Base-by-base conservation (phyloP, 208 protist genomes). In the Naegleria gruberi region DNA sequence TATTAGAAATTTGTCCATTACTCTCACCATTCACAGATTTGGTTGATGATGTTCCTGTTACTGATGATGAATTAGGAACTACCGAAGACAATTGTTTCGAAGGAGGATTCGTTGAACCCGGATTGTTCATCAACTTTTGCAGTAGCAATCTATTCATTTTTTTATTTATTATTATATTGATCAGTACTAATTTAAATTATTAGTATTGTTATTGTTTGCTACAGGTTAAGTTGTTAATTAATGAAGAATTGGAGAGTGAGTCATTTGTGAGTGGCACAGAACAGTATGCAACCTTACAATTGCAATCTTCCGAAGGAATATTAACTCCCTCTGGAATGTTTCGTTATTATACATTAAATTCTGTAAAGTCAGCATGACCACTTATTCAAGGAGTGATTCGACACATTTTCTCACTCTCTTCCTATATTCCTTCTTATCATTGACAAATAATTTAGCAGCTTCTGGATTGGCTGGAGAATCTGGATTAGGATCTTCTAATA, bases 401-500 rank as follows among this genome's bases (percentile, higher is more conserved):
- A 77, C 65, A 77, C 65, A 77, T 77, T 77, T 77, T 77, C 65
- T 77, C 17, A 77, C 65, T 77, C 65, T 77, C 34, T 77, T 77
- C 65, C 34, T 77, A 37, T 77, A 77, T 77, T 77, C 65, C 12
- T 30, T 77, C 34, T 19, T 19, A 77, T 77, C 65, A 77, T 77
- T 77, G 17, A 77, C 17, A 77, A 77, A 77, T 77, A 77, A 77
- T 77, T 77, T 77, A 37, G 65, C 65, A 37, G 65, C 65, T n/a
- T 77, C 65, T 23, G 93, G 91, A 91, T 99, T 99, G 17, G 97
- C 97, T 10, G 98, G 97, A 30, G 96, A 98, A 57, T 94, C 94
- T 15, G 97, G 96, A 92, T 99, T 99, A 41, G 98, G 98, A 90
- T 99, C 98, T 55, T 93, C 95, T 26, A 99, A 91, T 34, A 99